phyloP scores from a whole-genome alignment of 2,329 filamentous ascomycete genomes.

The Ophiostoma fasciatum region DNA sequence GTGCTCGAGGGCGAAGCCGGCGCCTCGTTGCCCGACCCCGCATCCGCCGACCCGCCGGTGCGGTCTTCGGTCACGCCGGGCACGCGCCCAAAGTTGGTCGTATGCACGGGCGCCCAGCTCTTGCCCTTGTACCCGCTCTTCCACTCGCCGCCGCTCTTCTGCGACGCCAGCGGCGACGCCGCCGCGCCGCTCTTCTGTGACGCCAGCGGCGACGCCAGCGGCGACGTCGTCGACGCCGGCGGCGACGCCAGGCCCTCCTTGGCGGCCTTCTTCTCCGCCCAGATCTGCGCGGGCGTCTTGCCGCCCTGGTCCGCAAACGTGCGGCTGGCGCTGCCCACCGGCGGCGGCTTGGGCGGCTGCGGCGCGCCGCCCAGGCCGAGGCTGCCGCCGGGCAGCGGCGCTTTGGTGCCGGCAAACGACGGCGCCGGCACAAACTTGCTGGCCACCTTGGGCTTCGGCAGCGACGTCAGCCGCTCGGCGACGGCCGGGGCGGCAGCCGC shows the following conservation, averaged over 20 bases:
- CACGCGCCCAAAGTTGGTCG: conserved; percentile 53
- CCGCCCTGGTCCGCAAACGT: conserved; percentile 91
- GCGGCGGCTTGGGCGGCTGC: conserved; percentile 41
- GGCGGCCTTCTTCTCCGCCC: conserved; percentile 86
- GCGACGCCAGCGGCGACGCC: conserved; percentile 41
- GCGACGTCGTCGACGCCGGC: conserved; percentile 25
- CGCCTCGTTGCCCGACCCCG: conserved; percentile 28
- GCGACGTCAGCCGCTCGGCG: conserved; percentile 66
- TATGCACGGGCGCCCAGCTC: conserved; percentile 75
- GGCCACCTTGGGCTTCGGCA: conserved; percentile 90
- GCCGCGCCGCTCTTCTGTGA: conserved; percentile 23
- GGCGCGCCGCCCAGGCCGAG: conserved; percentile 49
- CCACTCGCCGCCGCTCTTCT: conserved; percentile 70
- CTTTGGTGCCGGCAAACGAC: conserved; percentile 71
- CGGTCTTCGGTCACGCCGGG: conserved; percentile 40
- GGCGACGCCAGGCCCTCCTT: conserved; percentile 38
- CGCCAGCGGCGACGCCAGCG: conserved; percentile 25
- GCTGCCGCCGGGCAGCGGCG: conserved; percentile 56
- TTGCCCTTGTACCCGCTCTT: conserved; percentile 86
- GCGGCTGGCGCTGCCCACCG: conserved; percentile 68
- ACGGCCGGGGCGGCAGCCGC: no score
- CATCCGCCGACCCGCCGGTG: conserved; percentile 39
- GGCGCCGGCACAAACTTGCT: conserved; percentile 67
- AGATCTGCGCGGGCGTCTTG: conserved; percentile 91
- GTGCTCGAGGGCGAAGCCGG: conserved; percentile 40